A percentile compares a stretch with the other conserved stretches of the same genome.
These are phyloP conservation scores for Orbilia brochopaga DNA, from an alignment of 2,329 filamentous ascomycete species.

Conservation along the genomic window DNA sequence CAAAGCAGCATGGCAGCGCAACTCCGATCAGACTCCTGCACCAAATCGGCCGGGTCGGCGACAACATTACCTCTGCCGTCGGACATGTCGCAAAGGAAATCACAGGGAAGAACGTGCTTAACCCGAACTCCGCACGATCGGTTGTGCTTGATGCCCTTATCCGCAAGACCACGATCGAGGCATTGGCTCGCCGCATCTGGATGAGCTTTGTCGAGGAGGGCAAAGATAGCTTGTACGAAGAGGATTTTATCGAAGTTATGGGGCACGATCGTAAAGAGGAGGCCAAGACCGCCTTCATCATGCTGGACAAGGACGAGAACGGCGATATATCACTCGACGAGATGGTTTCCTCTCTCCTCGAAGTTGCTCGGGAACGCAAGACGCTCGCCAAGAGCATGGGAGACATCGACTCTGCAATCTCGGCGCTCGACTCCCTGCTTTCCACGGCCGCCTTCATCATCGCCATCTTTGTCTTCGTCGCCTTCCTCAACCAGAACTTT, in stretches of 20 bases:
- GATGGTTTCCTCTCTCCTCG: constrained; percentile 85
- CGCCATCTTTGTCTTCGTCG: constrained; percentile 81
- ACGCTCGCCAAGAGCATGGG: constrained; percentile 92
- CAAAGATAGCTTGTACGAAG: constrained; percentile 75
- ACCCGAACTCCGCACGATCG: constrained; percentile 86
- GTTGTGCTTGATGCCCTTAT: constrained; percentile 88
- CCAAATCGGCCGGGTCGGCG: constrained; percentile 79
- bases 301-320: constrained; percentile 85
- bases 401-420: constrained; percentile 75
- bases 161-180: constrained; percentile 81
- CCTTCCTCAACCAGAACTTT: constrained; percentile 86
- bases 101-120: constrained; percentile 89
- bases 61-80: constrained; percentile 91
- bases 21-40: constrained; percentile 79
- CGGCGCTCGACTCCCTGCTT: constrained; percentile 85
- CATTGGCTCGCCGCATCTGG: constrained; percentile 84
- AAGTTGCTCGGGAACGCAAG: constrained; percentile 84
- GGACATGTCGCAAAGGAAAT: constrained; percentile 94
- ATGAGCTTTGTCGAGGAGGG: constrained; percentile 97
- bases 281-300: constrained; percentile 81
- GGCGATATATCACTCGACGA: constrained; percentile 94
- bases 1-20: constrained; percentile 67
- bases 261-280: constrained; percentile 74
- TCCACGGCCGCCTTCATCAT: constrained; percentile 80
- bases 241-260: constrained; percentile 88